Evolutionary conservation across 805 yeast genomes (phyloP).

Genomic region (Myxozyma kluyveri): DNA sequence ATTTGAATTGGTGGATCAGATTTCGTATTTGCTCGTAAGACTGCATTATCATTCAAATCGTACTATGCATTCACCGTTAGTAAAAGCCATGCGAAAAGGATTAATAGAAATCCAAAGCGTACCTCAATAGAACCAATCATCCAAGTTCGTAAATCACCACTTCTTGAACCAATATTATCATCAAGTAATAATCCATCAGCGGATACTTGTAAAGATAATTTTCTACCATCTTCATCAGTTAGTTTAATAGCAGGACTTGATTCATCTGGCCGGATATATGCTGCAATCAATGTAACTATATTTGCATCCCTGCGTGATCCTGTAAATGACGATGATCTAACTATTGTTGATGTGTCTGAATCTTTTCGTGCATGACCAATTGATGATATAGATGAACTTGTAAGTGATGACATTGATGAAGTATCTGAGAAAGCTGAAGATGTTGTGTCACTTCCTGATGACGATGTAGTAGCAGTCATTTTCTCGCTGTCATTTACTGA

Average conservation of each 20-base stretch:
- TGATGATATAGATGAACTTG: not conserved
- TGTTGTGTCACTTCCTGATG: not conserved
- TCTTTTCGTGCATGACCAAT: not conserved
- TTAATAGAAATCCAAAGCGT: not conserved
- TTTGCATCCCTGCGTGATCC: conserved; percentile 18
- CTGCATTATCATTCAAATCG: conserved; percentile 10
- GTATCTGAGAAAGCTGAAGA: not conserved
- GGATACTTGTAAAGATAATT: conserved; percentile 14
- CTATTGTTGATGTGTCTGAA: not conserved
- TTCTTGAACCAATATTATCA: conserved; percentile 19
- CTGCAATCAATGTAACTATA: conserved; percentile 13
- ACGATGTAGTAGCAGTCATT: not conserved
- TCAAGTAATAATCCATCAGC: conserved; percentile 18
- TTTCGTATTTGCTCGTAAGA: conserved; percentile 22
- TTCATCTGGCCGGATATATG: conserved; percentile 21
- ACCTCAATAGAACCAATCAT: conserved; percentile 24
- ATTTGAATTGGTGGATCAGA: conserved; percentile 22
- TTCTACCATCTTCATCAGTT: conserved; percentile 3
- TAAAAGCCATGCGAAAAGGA: not conserved
- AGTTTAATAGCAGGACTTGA: conserved; percentile 4
- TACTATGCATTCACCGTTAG: conserved; percentile 7
- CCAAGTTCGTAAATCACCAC: conserved; percentile 23
- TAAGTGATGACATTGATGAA: not conserved
- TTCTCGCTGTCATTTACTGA: too few relatives aligned
- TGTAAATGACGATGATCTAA: not conserved